These are phyloP conservation scores for Colletotrichum navitas DNA, from an alignment of 2,329 filamentous ascomycete genomes.

Conservation along the genomic window DNA sequence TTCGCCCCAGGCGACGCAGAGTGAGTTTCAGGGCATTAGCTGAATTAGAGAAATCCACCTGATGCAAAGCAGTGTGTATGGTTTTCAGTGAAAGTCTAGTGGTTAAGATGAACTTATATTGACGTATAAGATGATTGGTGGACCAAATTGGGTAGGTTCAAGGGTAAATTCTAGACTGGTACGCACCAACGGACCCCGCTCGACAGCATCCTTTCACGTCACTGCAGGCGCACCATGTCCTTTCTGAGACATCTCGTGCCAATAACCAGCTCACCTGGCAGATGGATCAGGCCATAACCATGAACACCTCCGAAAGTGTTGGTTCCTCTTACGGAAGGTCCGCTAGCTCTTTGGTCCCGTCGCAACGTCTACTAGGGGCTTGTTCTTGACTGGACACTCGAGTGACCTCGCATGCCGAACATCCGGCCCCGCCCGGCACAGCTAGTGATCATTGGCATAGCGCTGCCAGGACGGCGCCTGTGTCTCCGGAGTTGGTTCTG, in stretches of 20 bases:
- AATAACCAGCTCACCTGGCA: conserved; percentile 3
- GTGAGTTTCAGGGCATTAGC: not conserved
- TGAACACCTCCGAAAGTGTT: not conserved
- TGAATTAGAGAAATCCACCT: not conserved
- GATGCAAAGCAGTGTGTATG: too few relatives aligned
- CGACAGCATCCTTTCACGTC: conserved; percentile 7
- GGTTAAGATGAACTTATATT: conserved; percentile 11
- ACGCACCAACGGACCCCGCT: conserved; percentile 8
- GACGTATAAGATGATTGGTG: conserved; percentile 38
- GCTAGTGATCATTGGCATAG: conserved; percentile 24
- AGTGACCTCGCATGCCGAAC: conserved; percentile 17
- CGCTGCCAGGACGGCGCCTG: conserved; percentile 14
- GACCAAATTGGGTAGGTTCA: not conserved
- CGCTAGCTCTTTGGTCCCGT: not conserved
- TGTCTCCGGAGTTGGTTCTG: conserved; percentile 5
- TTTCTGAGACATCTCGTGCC: not conserved
- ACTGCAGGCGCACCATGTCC: not conserved
- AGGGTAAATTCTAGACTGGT: conserved; percentile 17
- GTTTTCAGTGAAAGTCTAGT: not conserved
- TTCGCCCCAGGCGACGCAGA: not conserved
- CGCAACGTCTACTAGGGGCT: not conserved
- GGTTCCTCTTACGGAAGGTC: not conserved
- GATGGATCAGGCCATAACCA: conserved; percentile 19
- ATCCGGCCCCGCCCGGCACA: conserved; percentile 24
- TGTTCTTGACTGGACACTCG: not conserved